phyloP scores from a whole-genome alignment of 805 yeast species.

The Myxozyma neglecta region DNA sequence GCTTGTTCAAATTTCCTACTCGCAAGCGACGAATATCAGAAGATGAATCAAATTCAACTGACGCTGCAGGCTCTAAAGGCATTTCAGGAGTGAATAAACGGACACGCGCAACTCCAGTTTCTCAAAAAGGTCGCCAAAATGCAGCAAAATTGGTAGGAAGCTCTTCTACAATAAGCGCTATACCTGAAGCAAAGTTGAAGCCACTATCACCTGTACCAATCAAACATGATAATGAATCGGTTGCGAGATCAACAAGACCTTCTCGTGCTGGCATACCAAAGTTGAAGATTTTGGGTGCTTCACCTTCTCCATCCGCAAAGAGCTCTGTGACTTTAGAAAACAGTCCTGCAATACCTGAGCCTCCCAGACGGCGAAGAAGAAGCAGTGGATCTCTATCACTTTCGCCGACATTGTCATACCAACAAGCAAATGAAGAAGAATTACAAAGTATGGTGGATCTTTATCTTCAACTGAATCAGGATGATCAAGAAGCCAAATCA shows the following conservation, averaged over 20 bases:
- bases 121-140: background rate
- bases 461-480: conserved; percentile 22
- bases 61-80: background rate
- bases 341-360: background rate
- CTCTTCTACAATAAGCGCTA: background rate
- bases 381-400: conserved; percentile 20
- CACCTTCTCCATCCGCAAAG: background rate
- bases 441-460: conserved; percentile 30
- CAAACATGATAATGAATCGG: conserved; percentile 4
- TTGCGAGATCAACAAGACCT: background rate
- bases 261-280: conserved; percentile 16
- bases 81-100: background rate
- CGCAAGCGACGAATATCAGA: conserved; percentile 17
- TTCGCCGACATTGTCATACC: conserved; percentile 27
- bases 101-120: background rate
- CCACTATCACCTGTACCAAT: conserved; percentile 3
- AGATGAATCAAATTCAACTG: background rate
- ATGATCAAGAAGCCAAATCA: conserved; percentile 2
- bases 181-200: background rate
- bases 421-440: conserved; percentile 27
- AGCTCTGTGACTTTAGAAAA: background rate
- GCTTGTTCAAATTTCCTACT: conserved; percentile 21
- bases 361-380: conserved; percentile 5
- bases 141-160: background rate
- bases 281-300: conserved; percentile 7